Percentiles rank a stretch among this genome's conserved stretches.
Conservation (phyloP, 768 basidiomycete species). For the Kondoa malvinella region DNA sequence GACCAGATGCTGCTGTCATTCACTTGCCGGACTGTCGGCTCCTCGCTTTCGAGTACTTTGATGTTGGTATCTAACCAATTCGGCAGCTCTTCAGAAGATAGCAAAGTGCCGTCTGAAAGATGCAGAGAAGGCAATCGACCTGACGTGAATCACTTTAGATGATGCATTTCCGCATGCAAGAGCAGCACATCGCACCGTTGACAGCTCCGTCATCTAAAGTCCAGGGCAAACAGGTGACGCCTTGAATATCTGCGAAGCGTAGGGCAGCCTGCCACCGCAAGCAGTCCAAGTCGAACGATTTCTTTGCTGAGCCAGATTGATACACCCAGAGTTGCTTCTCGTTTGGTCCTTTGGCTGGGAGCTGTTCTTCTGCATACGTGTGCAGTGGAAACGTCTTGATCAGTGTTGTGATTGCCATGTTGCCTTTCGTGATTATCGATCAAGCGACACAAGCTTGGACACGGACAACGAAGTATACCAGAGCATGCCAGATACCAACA, state of each 20-base stretch:
- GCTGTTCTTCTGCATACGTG: neutral
- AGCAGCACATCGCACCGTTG: neutral
- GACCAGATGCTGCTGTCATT: neutral
- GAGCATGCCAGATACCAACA: too few species aligned
- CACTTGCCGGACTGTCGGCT: neutral
- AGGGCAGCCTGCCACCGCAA: neutral
- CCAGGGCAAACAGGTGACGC: neutral
- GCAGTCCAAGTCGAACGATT: neutral
- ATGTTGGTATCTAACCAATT: neutral
- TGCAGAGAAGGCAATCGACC: neutral
- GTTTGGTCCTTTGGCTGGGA: neutral
- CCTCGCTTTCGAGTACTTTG: neutral
- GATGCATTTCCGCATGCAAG: neutral
- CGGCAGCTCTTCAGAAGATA: neutral
- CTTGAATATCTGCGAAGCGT: neutral
- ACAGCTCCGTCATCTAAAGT: constrained; percentile 3
- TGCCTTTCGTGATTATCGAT: neutral
- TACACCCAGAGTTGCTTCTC: neutral
- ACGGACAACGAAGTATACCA: neutral
- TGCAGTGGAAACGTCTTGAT: neutral
- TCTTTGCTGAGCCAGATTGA: neutral
- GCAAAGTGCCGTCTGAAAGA: constrained; percentile 1
- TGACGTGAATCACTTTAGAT: neutral
- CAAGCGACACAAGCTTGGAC: neutral
- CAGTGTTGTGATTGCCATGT: neutral